These are phyloP conservation scores for Bryoglossum gracile DNA, from an alignment of 495 filamentous ascomycete species.

Conservation along the genomic window DNA sequence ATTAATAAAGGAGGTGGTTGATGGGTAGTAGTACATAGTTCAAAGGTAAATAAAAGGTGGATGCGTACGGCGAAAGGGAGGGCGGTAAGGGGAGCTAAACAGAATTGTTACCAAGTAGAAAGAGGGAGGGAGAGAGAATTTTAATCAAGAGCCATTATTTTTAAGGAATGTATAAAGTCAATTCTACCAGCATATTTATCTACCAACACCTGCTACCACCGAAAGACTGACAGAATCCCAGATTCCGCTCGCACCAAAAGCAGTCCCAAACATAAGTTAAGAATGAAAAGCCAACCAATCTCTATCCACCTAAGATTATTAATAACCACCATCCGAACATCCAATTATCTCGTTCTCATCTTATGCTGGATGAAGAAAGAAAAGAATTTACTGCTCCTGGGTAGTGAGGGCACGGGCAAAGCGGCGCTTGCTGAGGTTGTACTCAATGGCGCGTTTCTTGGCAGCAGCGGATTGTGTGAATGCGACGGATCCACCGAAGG, in stretches of 20 bases:
- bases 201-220: neutral
- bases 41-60: too few relatives aligned
- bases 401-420: slow-evolving; percentile 19
- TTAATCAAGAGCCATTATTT: neutral
- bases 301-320: slow-evolving; percentile 4
- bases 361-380: neutral
- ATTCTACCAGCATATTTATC: slow-evolving; percentile 8
- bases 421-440: slow-evolving; percentile 38
- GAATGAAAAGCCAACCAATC: neutral
- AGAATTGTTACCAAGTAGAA: too few relatives aligned
- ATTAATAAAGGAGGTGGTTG: too few relatives aligned
- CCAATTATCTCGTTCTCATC: too few relatives aligned
- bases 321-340: neutral
- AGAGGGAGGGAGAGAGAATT: too few relatives aligned
- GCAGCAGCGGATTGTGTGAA: slow-evolving; percentile 42
- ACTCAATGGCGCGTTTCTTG: slow-evolving; percentile 38
- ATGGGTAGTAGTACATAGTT: too few relatives aligned
- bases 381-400: slow-evolving; percentile 8
- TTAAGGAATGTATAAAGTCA: slow-evolving; percentile 21
- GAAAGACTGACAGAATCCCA: slow-evolving; percentile 16
- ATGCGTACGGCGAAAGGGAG: too few relatives aligned
- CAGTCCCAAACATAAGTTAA: neutral
- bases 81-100: too few relatives aligned
- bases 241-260: slow-evolving; percentile 7
- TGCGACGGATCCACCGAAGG: slow-evolving; percentile 51